Evolutionary conservation across 2,329 filamentous ascomycete genomes (phyloP), one percentile per base, ranked within the genome.

Genomic region (Aspergillus flavus): DNA sequence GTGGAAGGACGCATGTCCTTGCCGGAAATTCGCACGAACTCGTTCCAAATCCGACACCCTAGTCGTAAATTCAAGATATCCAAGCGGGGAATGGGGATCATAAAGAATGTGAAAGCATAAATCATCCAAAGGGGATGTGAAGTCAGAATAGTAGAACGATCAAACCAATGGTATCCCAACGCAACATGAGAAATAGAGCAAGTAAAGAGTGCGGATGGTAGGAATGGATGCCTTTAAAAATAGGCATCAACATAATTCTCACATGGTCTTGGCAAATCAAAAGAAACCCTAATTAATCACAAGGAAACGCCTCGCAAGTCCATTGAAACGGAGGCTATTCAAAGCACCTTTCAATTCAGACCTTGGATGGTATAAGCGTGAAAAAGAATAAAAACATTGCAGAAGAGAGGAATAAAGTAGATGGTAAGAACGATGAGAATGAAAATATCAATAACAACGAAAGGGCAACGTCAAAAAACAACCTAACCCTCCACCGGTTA

Each of bases 161-260:
- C 59, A 67, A 62, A 59, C 34, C 61, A 62, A 62, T 67, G 68
- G 68, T 65, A 67, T 68, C 67, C 66, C 62, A 68, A 64, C 56
- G 57, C 62, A 50, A 54, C 48, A 64, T 62, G 48, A 61, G 46
- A 57, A 50, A 59, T 48, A 62, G 48, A 48, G 50, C 32, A 61
- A 57, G 60, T 57, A 61, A 61, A 60, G 43, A 65, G 59, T 63
- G 34, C 6, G 30, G 6, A 46, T 48, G 55, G 28, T 9, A 12
- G 28, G n/a, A 61, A 50, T 59, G 57, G 64, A 60, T 41, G 55
- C 34, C 54, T 56, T 57, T 10, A 45, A 28, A 62, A 61, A 46
- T 32, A 48, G 41, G 54, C 61, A 62, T 65, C 45, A 53, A 66
- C 64, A 65, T 60, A 48, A 59, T 60, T 62, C 61, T 61, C 57